Evolutionary conservation across 2,329 filamentous ascomycete species (phyloP), one percentile per base, ranked within the genome.

Genomic region (Ambrosiella xylebori): DNA sequence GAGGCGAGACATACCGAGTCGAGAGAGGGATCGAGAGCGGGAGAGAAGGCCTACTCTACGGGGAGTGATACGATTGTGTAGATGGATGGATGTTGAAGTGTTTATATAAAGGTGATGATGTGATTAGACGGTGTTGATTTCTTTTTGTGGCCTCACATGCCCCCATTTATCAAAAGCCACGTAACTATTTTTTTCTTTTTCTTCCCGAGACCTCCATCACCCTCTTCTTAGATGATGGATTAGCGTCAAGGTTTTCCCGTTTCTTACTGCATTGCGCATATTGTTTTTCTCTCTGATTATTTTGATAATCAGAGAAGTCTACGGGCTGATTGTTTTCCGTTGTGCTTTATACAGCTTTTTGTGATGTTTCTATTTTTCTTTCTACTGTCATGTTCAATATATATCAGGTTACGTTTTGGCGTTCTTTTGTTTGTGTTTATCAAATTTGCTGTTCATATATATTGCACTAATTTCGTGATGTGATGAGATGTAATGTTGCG

Each of bases 1-100:
- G 41, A 49, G 15, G 45, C 53, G 13, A 49, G 59, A 36, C 59
- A 60, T 44, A 2, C n/a, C 19, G 13, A 49, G 37, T 39, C 51
- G 36, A 19, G 51, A 15, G 13, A 40, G 17, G 27, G 49, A 9
- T 52, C 49, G 17, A 41, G 40, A 41, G 11, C 11, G 3, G 40
- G 47, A 17, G 58, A 59, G 8, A 56, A 59, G 36, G 58, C 45
- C 13, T 35, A 17, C n/a, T 36, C 54, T 1, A 53, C 54, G 2
- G 56, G 59, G 12, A 56, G 41, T 50, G 59, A 60, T 36, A 11
- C 35, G 27, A 27, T 27, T 27, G 27, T 27, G 27, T 27, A 27
- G 27, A 3, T 27, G 27, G 27, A 27, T 27, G 3, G 27, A 27
- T 27, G 27, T 27, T 27, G 27, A 27, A 27, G 3, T 27, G 27